These are phyloP conservation scores for Nicotiana paniculata DNA, from an alignment of 257 asterid genomes.

Conservation along the genomic window DNA sequence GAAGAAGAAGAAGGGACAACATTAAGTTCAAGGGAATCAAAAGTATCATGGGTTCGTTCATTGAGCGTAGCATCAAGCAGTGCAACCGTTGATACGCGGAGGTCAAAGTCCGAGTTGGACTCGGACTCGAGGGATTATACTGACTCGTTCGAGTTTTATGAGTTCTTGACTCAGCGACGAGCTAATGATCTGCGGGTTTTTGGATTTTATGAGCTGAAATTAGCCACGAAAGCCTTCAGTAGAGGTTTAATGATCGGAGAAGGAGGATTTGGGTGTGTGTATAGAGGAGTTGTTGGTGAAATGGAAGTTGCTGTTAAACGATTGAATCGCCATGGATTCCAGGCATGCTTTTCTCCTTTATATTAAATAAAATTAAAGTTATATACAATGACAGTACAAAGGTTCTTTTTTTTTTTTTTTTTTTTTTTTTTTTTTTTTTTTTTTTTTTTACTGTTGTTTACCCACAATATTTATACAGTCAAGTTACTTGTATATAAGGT, in stretches of 20 bases:
- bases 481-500: too few species aligned
- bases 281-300: constrained; percentile 48
- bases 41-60: constrained; percentile 78
- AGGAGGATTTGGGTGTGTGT: constrained; percentile 91
- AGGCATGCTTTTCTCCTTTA: constrained; percentile 50
- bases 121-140: constrained; percentile 64
- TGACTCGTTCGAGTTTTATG: constrained; percentile 52
- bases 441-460: too few species aligned
- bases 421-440: too few species aligned
- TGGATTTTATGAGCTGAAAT: constrained; percentile 61
- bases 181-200: constrained; percentile 70
- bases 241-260: constrained; percentile 73
- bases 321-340: constrained; percentile 85
- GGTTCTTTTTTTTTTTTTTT: too few species aligned
- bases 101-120: constrained; percentile 59
- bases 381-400: too few species aligned
- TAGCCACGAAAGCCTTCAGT: constrained; percentile 68
- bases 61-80: constrained; percentile 81
- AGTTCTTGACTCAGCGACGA: constrained; percentile 53
- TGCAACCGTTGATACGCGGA: constrained; percentile 37
- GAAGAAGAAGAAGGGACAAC: constrained; percentile 33
- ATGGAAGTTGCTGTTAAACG: constrained; percentile 82
- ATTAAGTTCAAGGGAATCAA: constrained; percentile 43
- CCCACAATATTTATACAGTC: too few species aligned
- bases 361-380: background rate